Percentiles rank a stretch among this genome's conserved stretches.
Conservation (phyloP, 805 yeast species). For the Candida pseudoglaebosa region DNA sequence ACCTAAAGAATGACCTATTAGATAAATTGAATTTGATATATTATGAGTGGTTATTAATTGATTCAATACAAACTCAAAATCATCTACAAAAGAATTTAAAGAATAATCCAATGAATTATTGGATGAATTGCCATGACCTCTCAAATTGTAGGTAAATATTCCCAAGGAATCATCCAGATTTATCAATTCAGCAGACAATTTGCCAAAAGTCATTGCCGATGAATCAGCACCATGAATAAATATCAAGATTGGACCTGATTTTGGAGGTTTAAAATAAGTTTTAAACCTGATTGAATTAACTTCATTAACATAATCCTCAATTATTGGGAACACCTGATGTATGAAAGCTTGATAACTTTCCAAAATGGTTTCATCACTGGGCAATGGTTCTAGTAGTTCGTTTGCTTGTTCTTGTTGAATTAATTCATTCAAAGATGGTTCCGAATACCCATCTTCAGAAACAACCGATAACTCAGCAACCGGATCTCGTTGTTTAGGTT, state of each 20-base stretch:
- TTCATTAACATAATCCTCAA: conserved; percentile 14
- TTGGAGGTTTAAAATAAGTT: conserved; percentile 57
- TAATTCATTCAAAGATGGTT: not conserved
- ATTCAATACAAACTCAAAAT: conserved; percentile 49
- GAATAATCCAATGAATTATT: conserved; percentile 30
- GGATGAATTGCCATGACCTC: conserved; percentile 72
- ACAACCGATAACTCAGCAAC: conserved; percentile 18
- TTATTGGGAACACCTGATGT: conserved; percentile 13
- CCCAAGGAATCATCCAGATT: conserved; percentile 41
- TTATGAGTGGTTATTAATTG: conserved; percentile 24
- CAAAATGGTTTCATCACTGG: not conserved
- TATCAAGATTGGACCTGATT: conserved; percentile 54
- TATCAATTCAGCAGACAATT: conserved; percentile 30
- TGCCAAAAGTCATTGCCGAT: conserved; percentile 71
- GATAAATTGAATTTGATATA: conserved; percentile 37
- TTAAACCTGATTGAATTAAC: conserved; percentile 19
- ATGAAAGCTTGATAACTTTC: conserved; percentile 10
- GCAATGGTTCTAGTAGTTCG: not conserved
- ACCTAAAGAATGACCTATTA: conserved; percentile 91
- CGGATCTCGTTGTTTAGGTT: conserved; percentile 20
- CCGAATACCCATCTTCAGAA: conserved; percentile 14
- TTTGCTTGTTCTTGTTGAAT: not conserved
- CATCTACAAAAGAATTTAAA: conserved; percentile 51
- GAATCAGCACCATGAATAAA: conserved; percentile 97
- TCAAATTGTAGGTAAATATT: conserved; percentile 65